phyloP scores from a whole-genome alignment of 352 stramenopile genomes.

The Phytophthora pistaciae region DNA sequence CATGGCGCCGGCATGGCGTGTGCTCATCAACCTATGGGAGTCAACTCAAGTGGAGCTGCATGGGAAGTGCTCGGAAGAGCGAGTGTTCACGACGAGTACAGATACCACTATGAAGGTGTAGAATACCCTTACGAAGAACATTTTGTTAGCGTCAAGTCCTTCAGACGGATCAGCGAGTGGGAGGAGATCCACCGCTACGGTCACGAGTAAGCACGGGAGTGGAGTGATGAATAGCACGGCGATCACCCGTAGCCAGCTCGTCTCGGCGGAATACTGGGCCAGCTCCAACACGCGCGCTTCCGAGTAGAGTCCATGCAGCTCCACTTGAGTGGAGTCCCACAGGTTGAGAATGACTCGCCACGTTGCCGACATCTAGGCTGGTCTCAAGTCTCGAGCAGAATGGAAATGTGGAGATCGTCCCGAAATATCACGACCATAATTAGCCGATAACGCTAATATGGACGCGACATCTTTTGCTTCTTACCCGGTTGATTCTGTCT shows the following conservation, averaged over 20 bases:
- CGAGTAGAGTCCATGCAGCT: constrained; percentile 24
- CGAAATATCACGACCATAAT: not conserved
- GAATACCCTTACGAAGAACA: constrained; percentile 17
- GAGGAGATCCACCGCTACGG: constrained; percentile 17
- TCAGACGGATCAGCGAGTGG: constrained; percentile 16
- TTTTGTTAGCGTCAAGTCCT: not conserved
- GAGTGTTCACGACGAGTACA: constrained; percentile 1
- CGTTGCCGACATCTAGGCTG: not conserved
- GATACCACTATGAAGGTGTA: constrained; percentile 2
- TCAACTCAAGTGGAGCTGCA: constrained; percentile 27
- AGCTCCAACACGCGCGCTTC: constrained; percentile 1
- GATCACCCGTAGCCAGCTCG: constrained; percentile 4
- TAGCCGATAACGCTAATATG: constrained; percentile 1
- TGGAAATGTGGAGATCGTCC: not conserved
- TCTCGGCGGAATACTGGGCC: not conserved
- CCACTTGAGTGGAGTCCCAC: constrained; percentile 25
- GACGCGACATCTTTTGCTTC: not conserved
- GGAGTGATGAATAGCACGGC: constrained; percentile 17
- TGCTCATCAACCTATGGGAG: constrained; percentile 12
- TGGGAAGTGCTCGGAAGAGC: constrained; percentile 7
- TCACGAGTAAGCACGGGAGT: constrained; percentile 24
- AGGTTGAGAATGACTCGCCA: not conserved
- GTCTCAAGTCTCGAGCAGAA: not conserved
- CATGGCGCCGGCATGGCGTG: not conserved
- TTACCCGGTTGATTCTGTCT: too few relatives aligned